Evolutionary conservation across 1,284 basidiomycete genomes (phyloP), one percentile per base, ranked within the genome.

Genomic region (Rhodotorula sp.): DNA sequence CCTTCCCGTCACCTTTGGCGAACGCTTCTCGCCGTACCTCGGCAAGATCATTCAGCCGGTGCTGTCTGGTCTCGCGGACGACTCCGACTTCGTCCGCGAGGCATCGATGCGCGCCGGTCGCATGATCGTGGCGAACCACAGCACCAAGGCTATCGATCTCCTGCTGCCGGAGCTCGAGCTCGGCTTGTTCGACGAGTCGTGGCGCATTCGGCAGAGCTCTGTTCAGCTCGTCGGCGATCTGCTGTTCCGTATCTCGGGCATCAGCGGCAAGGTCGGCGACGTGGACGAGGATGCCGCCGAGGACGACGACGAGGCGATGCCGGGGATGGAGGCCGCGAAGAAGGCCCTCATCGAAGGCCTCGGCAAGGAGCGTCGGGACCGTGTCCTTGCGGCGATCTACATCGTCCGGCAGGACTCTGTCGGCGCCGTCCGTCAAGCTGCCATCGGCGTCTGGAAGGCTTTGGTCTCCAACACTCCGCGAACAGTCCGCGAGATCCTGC

Each of bases 41-140:
- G 91, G 92, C 12, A 92, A 94, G 80, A 97, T 99, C 79, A 92
- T 99, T 64, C 85, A 90, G 15, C 97, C 95, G 0, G 97, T 99
- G 78, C 85, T 99, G 61, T 88, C 88, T 69, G 97, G 97, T 78
- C 84, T 99, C 55, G 91, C 95, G 0, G 97, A 99, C 81, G 85
- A 89, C 7, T 94, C 95, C 77, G 97, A 99, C 83, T 93, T 90
- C 78, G 84, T 84, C 38, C 72, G 81, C 78, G 73, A 80, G 76
- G 95, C 95, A 21, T 95, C 95, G 7, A 97, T 99, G 95, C 88
- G 93, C 52, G 95, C 97, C n/a, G 95, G 95, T 73, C 87, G 95
- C 76, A 99, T 99, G 95, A 91, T 99, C 77, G 93, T 99, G 74
- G 90, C 89, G 71, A 97, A 97, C 82, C 97, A 99, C 83, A 91